Base-by-base conservation (phyloP, 192 early-diverging fungal species). In the Podochytrium sp. region DNA sequence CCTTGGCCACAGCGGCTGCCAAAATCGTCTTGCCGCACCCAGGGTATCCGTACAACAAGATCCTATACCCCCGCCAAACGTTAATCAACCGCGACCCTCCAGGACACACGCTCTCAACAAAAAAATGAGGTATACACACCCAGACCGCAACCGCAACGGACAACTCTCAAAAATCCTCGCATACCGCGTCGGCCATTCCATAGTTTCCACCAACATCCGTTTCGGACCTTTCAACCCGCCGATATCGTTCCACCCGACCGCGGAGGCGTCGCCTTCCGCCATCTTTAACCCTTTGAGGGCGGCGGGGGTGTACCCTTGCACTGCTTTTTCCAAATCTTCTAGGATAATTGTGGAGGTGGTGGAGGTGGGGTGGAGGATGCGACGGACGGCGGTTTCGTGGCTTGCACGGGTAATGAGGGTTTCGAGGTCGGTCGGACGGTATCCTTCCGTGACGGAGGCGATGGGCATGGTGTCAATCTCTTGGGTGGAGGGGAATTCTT, bases 1-100 rank as follows among this genome's bases (percentile, higher is more conserved):
- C 95, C 61, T 95, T 92, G 18, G 96, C 96, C 2, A 97, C 93
- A 0, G 97, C 96, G 2, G 93, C 94, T 1, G 97, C 96, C 20
- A 99, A 79, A 73, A 99, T 76, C 2, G 97, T 99, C 73, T 99
- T 99, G 30, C 97, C 97, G 81, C 97, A 99, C n/a, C 97, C 97
- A 3, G 97, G 96, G 67, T 91, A 97, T 4, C 97, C 97, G 81
- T 96, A 99, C 18, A 99, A 76, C 42, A 99, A 78, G 23, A 99
- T 82, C 59, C 94, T 90, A 58, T 32, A 37, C 3, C 20, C 23
- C 18, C 23, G 65, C 43, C 27, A 25, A 53, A 3, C n/a, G n/a
- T n/a, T n/a, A n/a, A n/a, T n/a, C n/a, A n/a, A n/a, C n/a, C n/a
- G n/a, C n/a, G n/a, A n/a, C n/a, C n/a, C n/a, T n/a, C n/a, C n/a